Percentiles rank a stretch among this genome's conserved stretches.
Conservation (phyloP, 83 land plant species). For the Picea abies region DNA sequence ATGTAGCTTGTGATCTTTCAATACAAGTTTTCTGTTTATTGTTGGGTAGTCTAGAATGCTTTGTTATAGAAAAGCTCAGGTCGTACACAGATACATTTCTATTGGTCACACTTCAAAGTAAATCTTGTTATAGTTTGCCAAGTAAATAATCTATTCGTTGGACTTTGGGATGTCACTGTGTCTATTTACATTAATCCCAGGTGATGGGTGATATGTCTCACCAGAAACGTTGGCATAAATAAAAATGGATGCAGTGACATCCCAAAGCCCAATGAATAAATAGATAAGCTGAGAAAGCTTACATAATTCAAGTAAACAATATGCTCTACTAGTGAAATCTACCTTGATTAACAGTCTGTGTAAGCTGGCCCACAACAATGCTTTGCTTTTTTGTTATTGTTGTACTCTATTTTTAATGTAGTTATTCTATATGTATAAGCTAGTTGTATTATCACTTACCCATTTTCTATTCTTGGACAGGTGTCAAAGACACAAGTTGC, state of each 20-base stretch:
- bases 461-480: constrained; percentile 31
- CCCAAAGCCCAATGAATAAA: too few relatives aligned
- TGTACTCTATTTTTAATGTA: not conserved
- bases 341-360: not conserved
- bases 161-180: too few relatives aligned
- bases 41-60: not conserved
- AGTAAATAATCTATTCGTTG: not conserved
- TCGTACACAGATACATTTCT: too few relatives aligned
- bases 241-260: too few relatives aligned
- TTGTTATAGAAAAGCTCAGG: not conserved
- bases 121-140: not conserved
- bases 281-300: too few relatives aligned
- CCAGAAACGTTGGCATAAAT: too few relatives aligned
- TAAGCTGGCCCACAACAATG: not conserved
- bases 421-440: not conserved
- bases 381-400: too few relatives aligned
- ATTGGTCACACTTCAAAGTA: not conserved
- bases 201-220: too few relatives aligned
- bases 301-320: too few relatives aligned
- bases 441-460: constrained; percentile 4
- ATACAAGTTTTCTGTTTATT: not conserved
- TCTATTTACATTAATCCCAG: too few relatives aligned
- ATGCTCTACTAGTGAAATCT: not conserved
- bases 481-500: constrained; percentile 85
- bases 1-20: not conserved